Conservation (phyloP, 2,329 filamentous ascomycete species). For the Ophiostoma australiae region DNA sequence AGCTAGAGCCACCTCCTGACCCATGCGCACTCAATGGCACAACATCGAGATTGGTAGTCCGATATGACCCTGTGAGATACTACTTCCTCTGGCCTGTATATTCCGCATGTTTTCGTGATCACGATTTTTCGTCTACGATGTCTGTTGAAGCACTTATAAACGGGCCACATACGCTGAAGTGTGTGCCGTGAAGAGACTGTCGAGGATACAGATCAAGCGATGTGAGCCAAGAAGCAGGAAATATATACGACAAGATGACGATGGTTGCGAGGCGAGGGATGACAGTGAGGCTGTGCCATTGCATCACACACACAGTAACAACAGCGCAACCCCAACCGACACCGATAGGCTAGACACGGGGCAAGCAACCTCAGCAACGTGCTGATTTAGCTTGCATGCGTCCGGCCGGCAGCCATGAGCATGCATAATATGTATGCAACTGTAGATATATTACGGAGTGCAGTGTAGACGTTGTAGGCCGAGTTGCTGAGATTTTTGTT, state of each 20-base stretch:
- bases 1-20: slow-evolving; percentile 5
- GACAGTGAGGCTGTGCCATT: not conserved
- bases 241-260: not conserved
- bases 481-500: not conserved
- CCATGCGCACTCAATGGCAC: slow-evolving; percentile 6
- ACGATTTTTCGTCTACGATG: not conserved
- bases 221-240: not conserved
- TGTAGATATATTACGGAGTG: not conserved
- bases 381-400: not conserved
- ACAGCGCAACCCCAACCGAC: not conserved
- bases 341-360: not conserved
- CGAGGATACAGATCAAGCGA: not conserved
- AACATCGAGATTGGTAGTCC: not conserved
- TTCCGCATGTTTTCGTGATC: not conserved
- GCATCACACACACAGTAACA: slow-evolving; percentile 13
- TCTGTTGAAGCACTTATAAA: not conserved
- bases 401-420: not conserved
- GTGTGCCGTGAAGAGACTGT: not conserved
- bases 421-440: not conserved
- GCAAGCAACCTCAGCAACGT: not conserved
- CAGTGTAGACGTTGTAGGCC: not conserved
- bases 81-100: not conserved
- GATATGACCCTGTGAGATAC: not conserved
- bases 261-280: not conserved
- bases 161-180: not conserved